Base-by-base conservation (phyloP, 106 monocot species). In the Allium sativum region DNA sequence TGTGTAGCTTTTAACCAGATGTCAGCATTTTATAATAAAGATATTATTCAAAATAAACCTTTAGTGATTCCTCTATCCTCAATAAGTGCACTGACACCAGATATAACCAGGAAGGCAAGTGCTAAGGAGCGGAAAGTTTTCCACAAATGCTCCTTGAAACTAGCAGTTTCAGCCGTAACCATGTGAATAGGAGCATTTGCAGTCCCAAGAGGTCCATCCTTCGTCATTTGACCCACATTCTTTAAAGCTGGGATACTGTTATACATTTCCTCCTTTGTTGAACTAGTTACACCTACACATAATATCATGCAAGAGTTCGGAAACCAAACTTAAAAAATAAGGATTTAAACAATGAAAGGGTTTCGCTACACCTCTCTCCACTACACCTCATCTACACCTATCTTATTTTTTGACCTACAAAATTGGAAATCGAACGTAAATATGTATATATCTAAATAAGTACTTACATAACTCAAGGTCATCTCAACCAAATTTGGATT, bases 1-100 rank as follows among this genome's bases (percentile, higher is more conserved):
- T 45, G 21, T 63, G 31, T 31, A 31, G 31, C 1, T 31, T 31
- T 31, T 31, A 2, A 31, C 31, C 5, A 5, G 31, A 31, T 31
- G 5, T 31, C 31, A 31, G 31, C 11, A 58, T 18, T 42, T 61
- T 42, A 13, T 0, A 73, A 50, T n/a, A 61, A 31, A 31, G 31
- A 5, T 31, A 31, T 31, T 31, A 31, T 31, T 31, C 31, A 74
- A 13, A 65, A 48, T 52, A 61, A 60, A 98, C 98, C 98, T 98
- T 91, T 98, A 54, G 85, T 85, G 55, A 98, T 88, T 74, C 98
- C 98, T 68, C 82, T 87, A 44, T 98, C 98, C 76, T 98, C 98
- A 68, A 98, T 92, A 10, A 98, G 85, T 20, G 98, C 92, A 64
- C 98, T 92, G 59, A 98, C 82, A 67, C 98, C 98, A 60, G 98